Evolutionary conservation across 495 filamentous ascomycete genomes (phyloP).

Genomic region (Penicillium coprophilum): DNA sequence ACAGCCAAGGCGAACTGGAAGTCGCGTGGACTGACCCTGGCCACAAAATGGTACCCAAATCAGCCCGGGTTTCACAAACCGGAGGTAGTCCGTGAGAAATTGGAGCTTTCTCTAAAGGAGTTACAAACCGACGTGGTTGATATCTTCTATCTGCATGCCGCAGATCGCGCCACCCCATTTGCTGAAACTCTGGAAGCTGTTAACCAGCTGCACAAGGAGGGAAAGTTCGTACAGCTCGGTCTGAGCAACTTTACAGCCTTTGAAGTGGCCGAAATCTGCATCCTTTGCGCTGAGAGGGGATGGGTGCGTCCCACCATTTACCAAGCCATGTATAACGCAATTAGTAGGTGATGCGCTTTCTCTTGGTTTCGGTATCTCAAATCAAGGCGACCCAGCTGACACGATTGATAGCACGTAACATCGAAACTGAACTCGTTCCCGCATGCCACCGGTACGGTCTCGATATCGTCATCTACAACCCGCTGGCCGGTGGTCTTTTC

Average conservation of each 20-base stretch:
- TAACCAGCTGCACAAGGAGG: slow-evolving; percentile 79
- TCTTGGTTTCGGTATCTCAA: not conserved
- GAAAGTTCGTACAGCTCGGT: slow-evolving; percentile 82
- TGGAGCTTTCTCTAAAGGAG: slow-evolving; percentile 67
- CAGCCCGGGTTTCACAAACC: slow-evolving; percentile 58
- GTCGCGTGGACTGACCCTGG: slow-evolving; percentile 75
- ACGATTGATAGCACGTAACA: slow-evolving; percentile 60
- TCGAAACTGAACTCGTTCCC: slow-evolving; percentile 72
- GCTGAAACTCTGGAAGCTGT: slow-evolving; percentile 74
- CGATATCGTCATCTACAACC: slow-evolving; percentile 87
- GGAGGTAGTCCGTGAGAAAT: slow-evolving; percentile 57
- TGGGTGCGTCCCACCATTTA: slow-evolving; percentile 65
- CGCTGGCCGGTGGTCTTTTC: slow-evolving; percentile 77
- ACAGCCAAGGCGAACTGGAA: slow-evolving; percentile 76
- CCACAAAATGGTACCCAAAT: slow-evolving; percentile 78
- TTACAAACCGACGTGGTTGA: slow-evolving; percentile 76
- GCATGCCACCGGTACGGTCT: slow-evolving; percentile 77
- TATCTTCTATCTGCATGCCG: slow-evolving; percentile 85
- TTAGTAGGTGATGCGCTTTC: slow-evolving; percentile 37
- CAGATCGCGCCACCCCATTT: slow-evolving; percentile 77
- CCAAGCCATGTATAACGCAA: slow-evolving; percentile 65
- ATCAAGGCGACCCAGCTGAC: slow-evolving; percentile 38
- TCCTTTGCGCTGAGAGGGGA: slow-evolving; percentile 77
- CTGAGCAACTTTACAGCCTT: slow-evolving; percentile 85
- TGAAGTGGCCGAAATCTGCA: slow-evolving; percentile 86